These are phyloP conservation scores for Beauveria brongniartii DNA, from an alignment of 2,329 filamentous ascomycete species.

Conservation along the genomic window DNA sequence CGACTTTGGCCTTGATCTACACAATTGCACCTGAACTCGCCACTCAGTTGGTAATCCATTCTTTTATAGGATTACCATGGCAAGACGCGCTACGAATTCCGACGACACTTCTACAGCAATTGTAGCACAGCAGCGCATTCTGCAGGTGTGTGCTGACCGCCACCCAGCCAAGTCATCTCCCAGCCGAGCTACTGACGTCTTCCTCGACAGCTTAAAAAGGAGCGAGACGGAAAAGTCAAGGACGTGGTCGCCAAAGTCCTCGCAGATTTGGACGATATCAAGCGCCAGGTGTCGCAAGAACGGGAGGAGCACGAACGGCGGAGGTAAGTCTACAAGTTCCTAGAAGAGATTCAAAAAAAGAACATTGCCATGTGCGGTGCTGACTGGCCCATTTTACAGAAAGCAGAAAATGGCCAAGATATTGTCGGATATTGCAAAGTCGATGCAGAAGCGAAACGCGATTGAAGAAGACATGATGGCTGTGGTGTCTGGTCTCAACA, in stretches of 20 bases:
- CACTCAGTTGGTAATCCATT: neutral
- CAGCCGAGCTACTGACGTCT: neutral
- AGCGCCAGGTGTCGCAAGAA: conserved; percentile 15
- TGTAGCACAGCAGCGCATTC: conserved; percentile 21
- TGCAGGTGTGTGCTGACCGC: conserved; percentile 15
- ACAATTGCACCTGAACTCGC: too few relatives aligned
- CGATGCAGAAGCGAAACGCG: neutral
- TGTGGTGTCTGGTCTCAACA: conserved; percentile 13
- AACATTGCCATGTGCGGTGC: neutral
- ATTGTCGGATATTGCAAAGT: neutral
- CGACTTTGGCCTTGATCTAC: neutral
- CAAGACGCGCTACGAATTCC: neutral
- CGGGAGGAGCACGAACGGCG: conserved; percentile 18
- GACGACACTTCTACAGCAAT: conserved; percentile 14
- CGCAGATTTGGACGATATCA: conserved; percentile 19
- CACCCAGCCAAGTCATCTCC: neutral
- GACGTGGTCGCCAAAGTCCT: conserved; percentile 18
- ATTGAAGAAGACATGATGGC: conserved; percentile 4
- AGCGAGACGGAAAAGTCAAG: conserved; percentile 21
- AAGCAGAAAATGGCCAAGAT: neutral
- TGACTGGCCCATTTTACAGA: neutral
- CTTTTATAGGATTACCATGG: neutral
- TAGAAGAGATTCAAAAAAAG: too few relatives aligned
- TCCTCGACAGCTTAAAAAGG: conserved; percentile 22
- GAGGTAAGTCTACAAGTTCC: conserved; percentile 14